These are phyloP conservation scores for Candida nanaspora DNA, from an alignment of 805 yeast genomes.

Conservation along the genomic window DNA sequence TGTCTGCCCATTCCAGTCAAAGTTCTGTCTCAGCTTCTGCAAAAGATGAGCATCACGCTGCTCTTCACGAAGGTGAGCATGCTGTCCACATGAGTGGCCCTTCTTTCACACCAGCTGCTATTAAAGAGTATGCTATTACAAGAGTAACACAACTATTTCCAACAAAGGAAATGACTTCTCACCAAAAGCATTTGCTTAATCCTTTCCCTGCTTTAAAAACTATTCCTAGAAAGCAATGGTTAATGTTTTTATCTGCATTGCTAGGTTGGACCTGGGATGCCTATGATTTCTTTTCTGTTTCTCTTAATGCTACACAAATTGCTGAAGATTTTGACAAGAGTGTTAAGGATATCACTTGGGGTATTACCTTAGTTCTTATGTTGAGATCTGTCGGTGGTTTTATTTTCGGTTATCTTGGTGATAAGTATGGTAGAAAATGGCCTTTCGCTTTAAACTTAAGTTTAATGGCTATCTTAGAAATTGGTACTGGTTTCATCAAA, in stretches of 20 bases:
- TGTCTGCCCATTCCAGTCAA: constrained; percentile 1
- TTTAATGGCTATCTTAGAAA: constrained; percentile 45
- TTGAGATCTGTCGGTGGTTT: constrained; percentile 60
- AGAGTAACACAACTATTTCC: constrained; percentile 47
- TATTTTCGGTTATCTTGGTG: constrained; percentile 53
- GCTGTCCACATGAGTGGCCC: constrained; percentile 17
- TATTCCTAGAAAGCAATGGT: constrained; percentile 50
- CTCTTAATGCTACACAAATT: constrained; percentile 40
- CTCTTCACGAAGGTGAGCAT: not conserved
- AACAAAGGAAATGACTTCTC: constrained; percentile 28
- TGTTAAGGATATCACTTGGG: constrained; percentile 55
- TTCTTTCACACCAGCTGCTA: constrained; percentile 22
- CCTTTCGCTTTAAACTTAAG: constrained; percentile 42
- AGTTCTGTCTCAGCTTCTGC: not conserved
- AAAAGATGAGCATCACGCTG: not conserved
- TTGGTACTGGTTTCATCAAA: constrained; percentile 56
- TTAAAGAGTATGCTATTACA: constrained; percentile 31
- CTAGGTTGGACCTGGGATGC: constrained; percentile 63
- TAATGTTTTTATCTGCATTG: constrained; percentile 45
- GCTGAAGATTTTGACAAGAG: constrained; percentile 37
- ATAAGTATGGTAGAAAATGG: constrained; percentile 54
- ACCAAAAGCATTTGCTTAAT: constrained; percentile 40
- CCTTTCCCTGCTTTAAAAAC: constrained; percentile 52
- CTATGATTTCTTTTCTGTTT: constrained; percentile 53
- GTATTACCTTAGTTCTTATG: constrained; percentile 62